Base-by-base conservation (phyloP, 2,329 filamentous ascomycete genomes). In the Zopfia rhizophila region DNA sequence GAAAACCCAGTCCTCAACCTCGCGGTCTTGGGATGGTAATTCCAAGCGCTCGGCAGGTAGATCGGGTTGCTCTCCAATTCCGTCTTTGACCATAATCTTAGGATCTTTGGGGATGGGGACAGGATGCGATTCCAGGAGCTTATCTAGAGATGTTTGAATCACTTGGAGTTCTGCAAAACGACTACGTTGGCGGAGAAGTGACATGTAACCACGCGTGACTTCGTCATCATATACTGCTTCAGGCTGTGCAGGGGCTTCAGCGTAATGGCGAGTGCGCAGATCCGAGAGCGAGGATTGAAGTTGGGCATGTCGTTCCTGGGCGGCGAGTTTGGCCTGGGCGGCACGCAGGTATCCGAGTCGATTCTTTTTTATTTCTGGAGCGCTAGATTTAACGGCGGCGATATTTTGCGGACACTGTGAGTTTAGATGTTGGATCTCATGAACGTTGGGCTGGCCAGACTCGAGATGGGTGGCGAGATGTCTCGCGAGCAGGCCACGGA, bases 341-440 rank as follows among this genome's bases (percentile, higher is more conserved):
- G 76, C 77, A 27, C 74, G 66, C 12, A 81, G 49, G 46, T 80
- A 81, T 48, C 73, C 62, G 36, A 68, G 71, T 38, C 77, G 70
- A 37, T 72, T 56, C 3, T 72, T 75, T 24, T 72, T 71, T 11
- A 79, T 45, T 22, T 78, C 75, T 24, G 68, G 60, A 29, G 64
- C 60, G 30, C 61, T 65, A 18, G 60, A 58, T 21, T 46, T 56
- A 45, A 56, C 50, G n/a, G 53, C 56, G 8, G 60, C 55, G 3
- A 59, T 43, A 35, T 43, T 40, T 7, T 59, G 57, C 6, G 69
- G 68, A 29, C 56, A 64, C 33, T 60, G 63, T 24, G 70, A 62
- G 29, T 61, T 63, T 19, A 72, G 55, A 51, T 70, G 68, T 24
- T 63, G 61, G 18, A 44, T n/a, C 8, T 53, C 51, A 43, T 64